Base-by-base conservation (phyloP, 1,139 yeast species). In the Pneumocystis canis region DNA sequence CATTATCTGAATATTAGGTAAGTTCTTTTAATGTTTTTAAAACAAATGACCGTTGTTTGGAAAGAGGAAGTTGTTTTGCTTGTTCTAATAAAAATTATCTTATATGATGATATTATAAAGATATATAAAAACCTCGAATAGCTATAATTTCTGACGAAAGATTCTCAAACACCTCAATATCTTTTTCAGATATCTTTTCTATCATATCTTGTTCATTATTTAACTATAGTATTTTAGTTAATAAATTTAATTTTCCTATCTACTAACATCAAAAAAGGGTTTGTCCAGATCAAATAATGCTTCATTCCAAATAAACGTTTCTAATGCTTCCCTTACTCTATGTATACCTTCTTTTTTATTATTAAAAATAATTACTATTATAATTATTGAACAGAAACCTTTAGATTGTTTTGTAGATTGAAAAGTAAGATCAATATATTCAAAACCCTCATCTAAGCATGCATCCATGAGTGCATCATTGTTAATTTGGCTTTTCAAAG, bases 371-470 rank as follows among this genome's bases (percentile, higher is more conserved):
- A 9, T 14, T 20, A 1, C 5, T 59, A 28, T 32, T 11, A 14
- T 28, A 35, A n/a, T 18, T 14, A 28, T 9, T 59, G 9, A n/a
- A 39, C 25, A 30, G 14, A 28, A 14, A 59, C 61, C 61, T 25
- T 61, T 64, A n/a, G 57, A 61, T 20, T 58, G 39, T 32, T 63
- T 58, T 33, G 47, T 56, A 30, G 62, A 63, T 11, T 37, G 33
- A 25, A 58, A 61, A 6, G 20, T 41, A 20, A 60, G 57, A 16
- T 63, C 60, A n/a, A 63, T 57, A 54, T 58, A 62, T 54, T 63
- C 65, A 57, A 63, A 63, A 7, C 64, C 64, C 5, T 59, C 59
- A 41, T 63, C 60, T 16, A 60, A 56, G 39, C 65, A 63, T 4
- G 59, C 30, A 40, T 61, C 60, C 7, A 54, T 61, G 58, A 60